A percentile compares a stretch with the other conserved stretches of the same genome.
These are phyloP conservation scores for Nepenthes alata DNA, from an alignment of 179 eudicot genomes.

Conservation along the genomic window DNA sequence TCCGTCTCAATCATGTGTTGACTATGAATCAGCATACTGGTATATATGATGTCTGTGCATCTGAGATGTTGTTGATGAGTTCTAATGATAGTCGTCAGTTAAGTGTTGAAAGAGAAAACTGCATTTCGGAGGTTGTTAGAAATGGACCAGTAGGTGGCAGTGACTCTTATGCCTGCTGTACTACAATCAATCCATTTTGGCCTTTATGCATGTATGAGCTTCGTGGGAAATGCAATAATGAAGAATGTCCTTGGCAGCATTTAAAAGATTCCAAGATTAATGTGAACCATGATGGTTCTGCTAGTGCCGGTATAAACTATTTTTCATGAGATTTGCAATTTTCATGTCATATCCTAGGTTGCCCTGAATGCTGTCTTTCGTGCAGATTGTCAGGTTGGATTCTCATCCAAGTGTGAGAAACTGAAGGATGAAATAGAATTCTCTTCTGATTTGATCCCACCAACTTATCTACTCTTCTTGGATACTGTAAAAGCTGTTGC, in stretches of 20 bases:
- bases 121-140: slow-evolving; percentile 12
- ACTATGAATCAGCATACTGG: slow-evolving; percentile 8
- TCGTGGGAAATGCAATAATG: slow-evolving; percentile 70
- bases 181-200: slow-evolving; percentile 47
- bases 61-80: slow-evolving; percentile 6
- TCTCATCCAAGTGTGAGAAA: slow-evolving; percentile 13
- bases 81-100: slow-evolving; percentile 11
- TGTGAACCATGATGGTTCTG: slow-evolving; percentile 16
- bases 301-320: slow-evolving; percentile 18
- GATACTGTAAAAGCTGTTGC: slow-evolving; percentile 36
- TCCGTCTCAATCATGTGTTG: slow-evolving; percentile 9
- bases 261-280: slow-evolving; percentile 23
- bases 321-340: neutral
- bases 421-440: slow-evolving; percentile 6
- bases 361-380: slow-evolving; percentile 1
- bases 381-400: slow-evolving; percentile 33
- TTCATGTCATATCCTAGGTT: neutral
- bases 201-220: slow-evolving; percentile 76
- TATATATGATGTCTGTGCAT: slow-evolving; percentile 9
- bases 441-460: slow-evolving; percentile 30
- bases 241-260: slow-evolving; percentile 75
- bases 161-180: slow-evolving; percentile 36
- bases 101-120: slow-evolving; percentile 9
- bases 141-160: slow-evolving; percentile 12
- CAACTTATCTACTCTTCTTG: slow-evolving; percentile 44